Conservation (phyloP, 1,139 yeast species). For the Ogataea hybrid region DNA sequence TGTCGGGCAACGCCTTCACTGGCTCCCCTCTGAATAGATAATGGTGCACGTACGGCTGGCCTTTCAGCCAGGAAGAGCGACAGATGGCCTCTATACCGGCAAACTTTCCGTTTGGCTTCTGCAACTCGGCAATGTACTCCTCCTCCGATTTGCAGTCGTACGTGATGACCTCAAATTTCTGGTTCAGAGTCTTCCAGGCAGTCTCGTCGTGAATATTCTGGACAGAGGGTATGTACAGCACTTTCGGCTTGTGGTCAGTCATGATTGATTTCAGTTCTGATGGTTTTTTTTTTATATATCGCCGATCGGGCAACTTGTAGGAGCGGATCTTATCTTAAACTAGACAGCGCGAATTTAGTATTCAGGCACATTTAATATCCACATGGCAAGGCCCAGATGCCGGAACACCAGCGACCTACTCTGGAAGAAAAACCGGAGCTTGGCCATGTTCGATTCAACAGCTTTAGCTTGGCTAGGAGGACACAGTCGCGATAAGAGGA, state of each 20-base stretch:
- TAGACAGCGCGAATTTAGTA: not conserved
- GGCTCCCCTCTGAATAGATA: slow-evolving; percentile 35
- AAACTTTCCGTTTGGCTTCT: slow-evolving; percentile 35
- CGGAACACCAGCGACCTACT: slow-evolving; percentile 4
- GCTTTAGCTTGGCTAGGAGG: not conserved
- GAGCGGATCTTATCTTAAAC: too few relatives aligned
- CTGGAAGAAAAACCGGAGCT: slow-evolving; percentile 12
- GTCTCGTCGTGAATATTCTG: slow-evolving; percentile 35
- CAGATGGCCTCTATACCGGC: slow-evolving; percentile 36
- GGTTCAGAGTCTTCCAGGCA: slow-evolving; percentile 35
- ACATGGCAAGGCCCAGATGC: slow-evolving; percentile 4
- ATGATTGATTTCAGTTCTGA: too few relatives aligned
- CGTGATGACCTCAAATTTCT: slow-evolving; percentile 34
- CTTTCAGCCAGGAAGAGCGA: slow-evolving; percentile 38
- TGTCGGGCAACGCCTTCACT: slow-evolving; percentile 33
- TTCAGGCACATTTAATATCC: slow-evolving; percentile 1
- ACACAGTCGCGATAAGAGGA: slow-evolving; percentile 6
- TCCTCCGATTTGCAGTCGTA: slow-evolving; percentile 36
- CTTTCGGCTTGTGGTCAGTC: slow-evolving; percentile 27
- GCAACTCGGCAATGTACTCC: slow-evolving; percentile 34
- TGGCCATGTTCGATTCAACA: slow-evolving; percentile 3
- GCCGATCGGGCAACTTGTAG: too few relatives aligned
- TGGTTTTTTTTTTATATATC: too few relatives aligned
- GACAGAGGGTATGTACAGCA: slow-evolving; percentile 37
- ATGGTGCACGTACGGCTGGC: slow-evolving; percentile 36